phyloP scores from a whole-genome alignment of 371 early-diverging fungal genomes.

The Synchytrium microbalum region DNA sequence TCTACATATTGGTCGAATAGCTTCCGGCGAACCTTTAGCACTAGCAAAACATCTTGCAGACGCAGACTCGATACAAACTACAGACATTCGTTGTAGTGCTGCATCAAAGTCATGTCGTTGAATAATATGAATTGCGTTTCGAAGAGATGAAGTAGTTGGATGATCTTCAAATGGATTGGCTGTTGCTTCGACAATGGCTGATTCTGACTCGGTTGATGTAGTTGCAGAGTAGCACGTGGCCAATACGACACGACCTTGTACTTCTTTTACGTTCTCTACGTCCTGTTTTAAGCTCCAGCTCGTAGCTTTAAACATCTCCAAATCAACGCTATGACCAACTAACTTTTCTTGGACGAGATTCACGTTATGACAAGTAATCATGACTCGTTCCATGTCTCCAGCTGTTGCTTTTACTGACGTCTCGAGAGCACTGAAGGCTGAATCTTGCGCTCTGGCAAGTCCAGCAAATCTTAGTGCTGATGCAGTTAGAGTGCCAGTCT shows the following conservation, averaged over 20 bases:
- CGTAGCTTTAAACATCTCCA: constrained; percentile 3
- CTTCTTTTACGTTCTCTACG: neutral
- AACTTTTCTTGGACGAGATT: constrained; percentile 15
- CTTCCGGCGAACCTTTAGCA: constrained; percentile 1
- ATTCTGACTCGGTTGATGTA: neutral
- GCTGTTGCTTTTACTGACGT: too few relatives aligned
- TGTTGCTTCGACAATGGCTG: neutral
- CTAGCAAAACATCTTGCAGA: neutral
- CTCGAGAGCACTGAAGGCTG: constrained; percentile 4
- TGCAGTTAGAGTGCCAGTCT: constrained; percentile 54
- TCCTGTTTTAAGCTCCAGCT: neutral
- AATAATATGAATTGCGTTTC: neutral
- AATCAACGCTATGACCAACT: constrained; percentile 3
- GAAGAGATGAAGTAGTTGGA: neutral
- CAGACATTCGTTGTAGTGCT: neutral
- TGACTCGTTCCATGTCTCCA: constrained; percentile 20
- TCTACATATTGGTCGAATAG: neutral
- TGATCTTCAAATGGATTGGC: neutral
- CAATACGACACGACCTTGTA: too few relatives aligned
- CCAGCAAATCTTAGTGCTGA: constrained; percentile 16
- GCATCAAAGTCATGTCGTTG: neutral
- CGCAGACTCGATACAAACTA: neutral
- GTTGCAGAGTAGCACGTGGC: too few relatives aligned
- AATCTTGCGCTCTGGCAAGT: constrained; percentile 13
- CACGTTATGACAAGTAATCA: constrained; percentile 42